Evolutionary conservation across 2,329 filamentous ascomycete genomes (phyloP).

Genomic region (Diaporthe citri): DNA sequence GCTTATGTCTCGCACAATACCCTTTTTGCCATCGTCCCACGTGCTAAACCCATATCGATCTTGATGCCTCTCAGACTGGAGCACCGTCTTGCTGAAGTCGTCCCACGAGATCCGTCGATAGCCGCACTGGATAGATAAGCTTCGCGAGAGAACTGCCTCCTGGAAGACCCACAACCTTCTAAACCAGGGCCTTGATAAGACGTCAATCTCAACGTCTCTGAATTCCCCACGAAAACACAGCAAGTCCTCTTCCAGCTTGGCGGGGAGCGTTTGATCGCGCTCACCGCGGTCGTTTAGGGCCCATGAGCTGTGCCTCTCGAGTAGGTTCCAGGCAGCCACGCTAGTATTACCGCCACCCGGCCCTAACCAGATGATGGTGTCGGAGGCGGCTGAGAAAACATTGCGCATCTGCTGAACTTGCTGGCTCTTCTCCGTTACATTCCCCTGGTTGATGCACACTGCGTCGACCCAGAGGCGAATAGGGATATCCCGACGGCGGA

Average conservation of each 20-base stretch:
- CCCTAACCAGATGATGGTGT: slow-evolving; percentile 18
- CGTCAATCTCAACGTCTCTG: slow-evolving; percentile 19
- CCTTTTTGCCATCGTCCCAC: not conserved
- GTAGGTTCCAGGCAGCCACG: slow-evolving; percentile 20
- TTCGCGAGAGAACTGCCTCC: slow-evolving; percentile 5
- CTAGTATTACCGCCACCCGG: not conserved
- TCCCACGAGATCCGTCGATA: slow-evolving; percentile 25
- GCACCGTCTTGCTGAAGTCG: slow-evolving; percentile 10
- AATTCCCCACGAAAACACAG: not conserved
- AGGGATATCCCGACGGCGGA: not conserved
- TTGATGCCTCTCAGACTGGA: not conserved
- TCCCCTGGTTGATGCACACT: slow-evolving; percentile 5
- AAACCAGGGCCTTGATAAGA: slow-evolving; percentile 12
- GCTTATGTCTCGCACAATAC: not conserved
- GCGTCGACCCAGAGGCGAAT: slow-evolving; percentile 29
- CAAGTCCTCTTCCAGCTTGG: not conserved
- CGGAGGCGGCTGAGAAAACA: not conserved
- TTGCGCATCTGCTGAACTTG: slow-evolving; percentile 25
- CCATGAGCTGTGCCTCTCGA: slow-evolving; percentile 27
- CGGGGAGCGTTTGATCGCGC: not conserved
- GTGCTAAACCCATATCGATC: slow-evolving; percentile 20
- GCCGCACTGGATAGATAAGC: slow-evolving; percentile 15
- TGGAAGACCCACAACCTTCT: slow-evolving; percentile 8
- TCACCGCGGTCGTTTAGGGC: not conserved
- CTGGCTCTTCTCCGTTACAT: not conserved